Evolutionary conservation across 2,329 filamentous ascomycete species (phyloP), one percentile per base, ranked within the genome.

Genomic region (Neonectria punicea): DNA sequence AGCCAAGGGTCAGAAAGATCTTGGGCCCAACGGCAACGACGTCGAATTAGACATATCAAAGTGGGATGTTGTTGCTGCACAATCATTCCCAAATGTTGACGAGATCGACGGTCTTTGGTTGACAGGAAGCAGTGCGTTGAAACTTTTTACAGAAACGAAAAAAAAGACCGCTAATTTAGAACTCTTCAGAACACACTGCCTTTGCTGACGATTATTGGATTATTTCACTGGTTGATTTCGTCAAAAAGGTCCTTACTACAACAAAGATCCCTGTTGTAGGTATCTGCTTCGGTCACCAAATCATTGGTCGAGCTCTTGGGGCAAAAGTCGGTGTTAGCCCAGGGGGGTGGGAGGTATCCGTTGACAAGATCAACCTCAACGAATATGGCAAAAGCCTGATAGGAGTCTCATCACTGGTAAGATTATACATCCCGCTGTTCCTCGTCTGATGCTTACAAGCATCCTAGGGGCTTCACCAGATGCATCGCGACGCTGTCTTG

Each of bases 211-310:
- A 79, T 14, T 63, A 73, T 4, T 84, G 81, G 82, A 82, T 83
- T n/a, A 16, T 80, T 6, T 67, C 70, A 4, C 73, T 84, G 5
- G 77, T 78, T 5, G 73, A 77, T 14, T 84, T 77, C 63, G 71
- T 81, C 7, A 67, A 66, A 14, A 61, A 68, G 7, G 68, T 75
- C 5, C 71, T 75, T 43, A 66, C 63, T 4, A 72, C 68, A 7
- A 76, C 73, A 4, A 67, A 71, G 11, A 70, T 75, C 28, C 80
- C 77, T 0, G 72, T 83, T 1, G 73, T 83, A 2, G 82, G 82
- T 0, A 79, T 83, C n/a, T 84, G 82, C 63, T 84, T 83, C 60
- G 82, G 82, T 1, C 82, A 84, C 55, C 82, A 84, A 57, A 81
- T 84, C 36, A 74, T 84, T 32, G 82, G 75, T 1, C 77, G 81